Evolutionary conservation across 768 basidiomycete genomes (phyloP).

Genomic region (Termitomyces sp.): DNA sequence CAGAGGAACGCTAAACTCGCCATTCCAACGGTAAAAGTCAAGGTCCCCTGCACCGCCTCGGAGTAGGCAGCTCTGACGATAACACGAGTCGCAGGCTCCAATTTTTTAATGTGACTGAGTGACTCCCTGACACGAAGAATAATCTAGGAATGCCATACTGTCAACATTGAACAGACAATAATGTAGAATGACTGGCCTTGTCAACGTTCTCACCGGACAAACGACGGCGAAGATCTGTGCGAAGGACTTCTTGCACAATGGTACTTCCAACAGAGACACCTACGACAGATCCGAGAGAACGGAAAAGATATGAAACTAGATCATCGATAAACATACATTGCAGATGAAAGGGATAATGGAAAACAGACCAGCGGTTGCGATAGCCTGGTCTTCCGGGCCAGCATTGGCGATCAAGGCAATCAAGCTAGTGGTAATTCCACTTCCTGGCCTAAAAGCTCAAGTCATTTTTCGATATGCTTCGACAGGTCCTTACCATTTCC

Average conservation of each 20-base stretch:
- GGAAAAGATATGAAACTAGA: conserved; percentile 60
- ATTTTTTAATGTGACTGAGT: conserved; percentile 36
- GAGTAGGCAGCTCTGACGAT: conserved; percentile 37
- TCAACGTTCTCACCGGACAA: conserved; percentile 42
- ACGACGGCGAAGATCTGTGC: conserved; percentile 32
- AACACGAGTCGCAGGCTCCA: conserved; percentile 29
- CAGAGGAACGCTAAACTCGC: conserved; percentile 35
- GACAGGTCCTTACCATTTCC: conserved; percentile 30
- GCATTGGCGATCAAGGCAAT: conserved; percentile 61
- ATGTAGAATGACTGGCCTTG: conserved; percentile 33
- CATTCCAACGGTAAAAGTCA: conserved; percentile 41
- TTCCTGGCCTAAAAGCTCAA: conserved; percentile 26
- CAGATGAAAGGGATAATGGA: background rate
- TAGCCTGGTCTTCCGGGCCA: conserved; percentile 46
- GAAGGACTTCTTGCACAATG: conserved; percentile 46
- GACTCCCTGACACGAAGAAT: conserved; percentile 45
- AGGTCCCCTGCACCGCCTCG: conserved; percentile 39
- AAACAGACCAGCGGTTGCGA: conserved; percentile 52
- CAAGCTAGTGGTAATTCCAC: conserved; percentile 49
- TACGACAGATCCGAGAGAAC: conserved; percentile 54
- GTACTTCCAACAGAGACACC: conserved; percentile 53
- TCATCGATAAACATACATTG: background rate
- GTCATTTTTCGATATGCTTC: background rate
- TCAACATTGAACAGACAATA: background rate
- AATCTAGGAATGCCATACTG: conserved; percentile 26